phyloP scores from a whole-genome alignment of 257 asterid genomes.

The Fraxinus cuspidata region DNA sequence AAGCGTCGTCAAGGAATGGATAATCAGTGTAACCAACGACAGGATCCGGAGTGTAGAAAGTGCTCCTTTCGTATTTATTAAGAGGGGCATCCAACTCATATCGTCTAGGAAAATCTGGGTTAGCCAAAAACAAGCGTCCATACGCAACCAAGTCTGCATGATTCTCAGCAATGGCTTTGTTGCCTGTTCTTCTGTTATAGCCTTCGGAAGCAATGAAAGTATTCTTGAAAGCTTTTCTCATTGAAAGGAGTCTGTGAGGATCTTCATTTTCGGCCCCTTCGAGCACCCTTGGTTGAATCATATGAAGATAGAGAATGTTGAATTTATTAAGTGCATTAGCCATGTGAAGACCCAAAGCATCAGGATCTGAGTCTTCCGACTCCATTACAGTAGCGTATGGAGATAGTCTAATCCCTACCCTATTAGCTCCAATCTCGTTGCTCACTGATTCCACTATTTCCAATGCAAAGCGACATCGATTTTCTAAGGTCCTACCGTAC shows the following conservation, averaged over 20 bases:
- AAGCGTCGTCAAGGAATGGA: slow-evolving; percentile 30
- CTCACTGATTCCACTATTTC: slow-evolving; percentile 5
- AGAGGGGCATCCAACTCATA: slow-evolving; percentile 37
- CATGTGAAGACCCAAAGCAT: slow-evolving; percentile 24
- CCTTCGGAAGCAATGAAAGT: slow-evolving; percentile 46
- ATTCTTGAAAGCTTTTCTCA: slow-evolving; percentile 35
- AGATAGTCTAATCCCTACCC: slow-evolving; percentile 17
- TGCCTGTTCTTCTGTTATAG: slow-evolving; percentile 34
- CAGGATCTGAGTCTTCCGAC: not conserved
- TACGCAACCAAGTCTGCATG: slow-evolving; percentile 43
- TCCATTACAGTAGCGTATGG: not conserved
- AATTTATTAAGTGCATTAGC: slow-evolving; percentile 18
- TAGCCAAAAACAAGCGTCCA: slow-evolving; percentile 44
- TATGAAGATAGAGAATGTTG: slow-evolving; percentile 32
- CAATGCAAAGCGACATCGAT: slow-evolving; percentile 10
- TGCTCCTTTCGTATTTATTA: slow-evolving; percentile 25
- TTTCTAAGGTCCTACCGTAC: slow-evolving; percentile 8
- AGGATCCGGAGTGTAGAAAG: slow-evolving; percentile 47
- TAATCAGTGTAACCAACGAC: slow-evolving; percentile 44
- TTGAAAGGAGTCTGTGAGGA: slow-evolving; percentile 17
- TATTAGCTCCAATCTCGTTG: slow-evolving; percentile 10
- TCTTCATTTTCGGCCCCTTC: slow-evolving; percentile 6
- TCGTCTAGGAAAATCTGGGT: slow-evolving; percentile 44
- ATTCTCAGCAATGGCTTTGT: slow-evolving; percentile 34
- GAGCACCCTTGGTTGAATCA: slow-evolving; percentile 24